Percentiles rank a stretch among this genome's conserved stretches.
Evolutionary conservation across 2,329 filamentous ascomycete genomes (phyloP).

Genomic region (Sporothrix pseudoabietina): DNA sequence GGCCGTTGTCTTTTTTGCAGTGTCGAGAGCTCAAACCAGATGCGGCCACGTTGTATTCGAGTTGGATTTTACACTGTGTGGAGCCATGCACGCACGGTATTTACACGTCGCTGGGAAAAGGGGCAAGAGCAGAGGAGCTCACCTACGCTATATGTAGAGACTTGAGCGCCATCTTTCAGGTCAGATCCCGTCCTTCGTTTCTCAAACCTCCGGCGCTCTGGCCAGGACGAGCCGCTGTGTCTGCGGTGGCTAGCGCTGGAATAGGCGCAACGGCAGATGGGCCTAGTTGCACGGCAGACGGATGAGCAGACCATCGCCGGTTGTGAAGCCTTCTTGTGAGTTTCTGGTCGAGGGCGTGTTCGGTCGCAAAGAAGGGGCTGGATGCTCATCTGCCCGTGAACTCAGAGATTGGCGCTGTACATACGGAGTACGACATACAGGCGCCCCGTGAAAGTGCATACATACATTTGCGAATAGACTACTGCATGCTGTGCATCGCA

Average conservation of each 20-base stretch:
- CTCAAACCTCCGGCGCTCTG: slow-evolving; percentile 7
- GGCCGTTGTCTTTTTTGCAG: not conserved
- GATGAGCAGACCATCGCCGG: slow-evolving; percentile 14
- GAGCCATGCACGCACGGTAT: slow-evolving; percentile 19
- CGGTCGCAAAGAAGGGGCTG: not conserved
- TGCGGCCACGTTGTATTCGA: slow-evolving; percentile 26
- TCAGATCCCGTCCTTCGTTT: not conserved
- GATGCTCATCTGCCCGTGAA: not conserved
- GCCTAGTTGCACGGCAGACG: slow-evolving; percentile 3
- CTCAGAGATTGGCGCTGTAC: not conserved
- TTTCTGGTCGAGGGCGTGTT: not conserved
- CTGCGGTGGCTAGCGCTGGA: slow-evolving; percentile 1
- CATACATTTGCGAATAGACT: not conserved
- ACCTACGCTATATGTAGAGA: not conserved
- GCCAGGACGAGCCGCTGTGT: not conserved
- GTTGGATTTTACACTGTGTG: not conserved
- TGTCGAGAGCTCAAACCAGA: slow-evolving; percentile 26
- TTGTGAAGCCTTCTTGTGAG: not conserved
- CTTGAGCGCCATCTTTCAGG: not conserved
- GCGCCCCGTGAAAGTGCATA: slow-evolving; percentile 15
- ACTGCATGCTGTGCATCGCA: slow-evolving; percentile 22
- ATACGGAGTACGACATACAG: not conserved
- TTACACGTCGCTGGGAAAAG: slow-evolving; percentile 26
- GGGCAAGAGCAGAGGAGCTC: slow-evolving; percentile 13
- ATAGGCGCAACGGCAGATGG: slow-evolving; percentile 23